A percentile compares a stretch with the other conserved stretches of the same genome.
Conservation (phyloP, 371 early-diverging fungal species). For the Mucor velutinosus region DNA sequence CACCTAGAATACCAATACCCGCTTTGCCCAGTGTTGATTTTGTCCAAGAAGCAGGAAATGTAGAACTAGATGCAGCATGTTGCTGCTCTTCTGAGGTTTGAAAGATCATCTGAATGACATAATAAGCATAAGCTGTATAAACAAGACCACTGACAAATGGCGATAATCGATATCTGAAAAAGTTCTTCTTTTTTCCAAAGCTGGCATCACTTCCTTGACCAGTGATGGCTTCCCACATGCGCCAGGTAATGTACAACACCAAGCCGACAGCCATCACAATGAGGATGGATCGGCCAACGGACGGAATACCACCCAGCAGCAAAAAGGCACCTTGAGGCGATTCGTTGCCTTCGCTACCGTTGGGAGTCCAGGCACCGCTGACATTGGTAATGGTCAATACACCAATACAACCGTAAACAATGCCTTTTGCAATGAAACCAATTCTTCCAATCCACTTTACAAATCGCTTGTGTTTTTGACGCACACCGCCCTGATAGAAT, state of each 20-base stretch:
- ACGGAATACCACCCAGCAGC: constrained; percentile 45
- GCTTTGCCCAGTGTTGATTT: constrained; percentile 32
- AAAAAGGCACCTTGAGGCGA: constrained; percentile 54
- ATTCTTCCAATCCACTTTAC: constrained; percentile 36
- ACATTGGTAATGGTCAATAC: constrained; percentile 45
- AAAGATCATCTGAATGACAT: constrained; percentile 46
- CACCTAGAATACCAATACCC: constrained; percentile 38
- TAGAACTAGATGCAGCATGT: constrained; percentile 34
- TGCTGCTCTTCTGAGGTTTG: constrained; percentile 43
- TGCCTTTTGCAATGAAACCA: constrained; percentile 50
- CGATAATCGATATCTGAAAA: constrained; percentile 50
- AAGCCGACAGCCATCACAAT: constrained; percentile 50
- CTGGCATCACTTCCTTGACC: constrained; percentile 47
- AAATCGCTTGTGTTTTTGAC: constrained; percentile 1
- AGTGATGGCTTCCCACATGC: constrained; percentile 51
- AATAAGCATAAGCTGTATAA: constrained; percentile 47
- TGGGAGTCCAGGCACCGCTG: constrained; percentile 40
- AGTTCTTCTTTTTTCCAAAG: constrained; percentile 41
- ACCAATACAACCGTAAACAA: constrained; percentile 53
- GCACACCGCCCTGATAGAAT: constrained; percentile 33
- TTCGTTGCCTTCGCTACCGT: constrained; percentile 46
- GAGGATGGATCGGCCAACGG: constrained; percentile 39
- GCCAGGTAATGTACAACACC: constrained; percentile 48
- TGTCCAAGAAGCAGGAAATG: constrained; percentile 48
- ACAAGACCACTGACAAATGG: constrained; percentile 51